Conservation (phyloP, 2,329 filamentous ascomycete species). For the Monilinia fructigena region DNA sequence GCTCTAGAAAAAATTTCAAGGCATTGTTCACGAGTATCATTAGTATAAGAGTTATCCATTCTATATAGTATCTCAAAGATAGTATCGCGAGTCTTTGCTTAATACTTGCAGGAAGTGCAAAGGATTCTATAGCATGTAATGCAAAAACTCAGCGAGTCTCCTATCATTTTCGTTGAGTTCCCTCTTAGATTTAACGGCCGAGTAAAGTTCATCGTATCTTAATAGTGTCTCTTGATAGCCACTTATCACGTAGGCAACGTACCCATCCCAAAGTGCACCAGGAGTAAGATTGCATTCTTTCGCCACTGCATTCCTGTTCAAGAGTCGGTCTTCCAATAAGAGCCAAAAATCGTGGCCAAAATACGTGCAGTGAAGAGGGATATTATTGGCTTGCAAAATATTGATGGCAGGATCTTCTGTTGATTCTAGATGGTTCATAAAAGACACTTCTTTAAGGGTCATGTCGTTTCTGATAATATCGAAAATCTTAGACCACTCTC, state of each 20-base stretch:
- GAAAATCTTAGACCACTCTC: background rate
- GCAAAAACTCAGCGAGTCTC: no score
- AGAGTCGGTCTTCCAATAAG: background rate
- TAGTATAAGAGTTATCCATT: no score
- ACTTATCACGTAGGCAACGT: background rate
- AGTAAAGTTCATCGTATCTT: background rate
- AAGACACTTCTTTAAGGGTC: background rate
- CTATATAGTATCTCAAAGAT: no score
- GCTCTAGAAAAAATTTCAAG: no score
- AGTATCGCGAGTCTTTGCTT: no score
- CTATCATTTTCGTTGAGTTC: no score
- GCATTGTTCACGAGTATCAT: no score
- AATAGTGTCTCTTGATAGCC: background rate
- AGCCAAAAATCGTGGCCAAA: background rate
- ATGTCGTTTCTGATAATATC: background rate
- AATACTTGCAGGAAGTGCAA: no score
- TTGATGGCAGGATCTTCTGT: background rate
- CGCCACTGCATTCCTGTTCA: background rate
- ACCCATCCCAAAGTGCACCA: background rate
- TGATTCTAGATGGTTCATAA: rapidly evolving
- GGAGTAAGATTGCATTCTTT: background rate
- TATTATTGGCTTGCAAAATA: background rate
- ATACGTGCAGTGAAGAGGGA: background rate
- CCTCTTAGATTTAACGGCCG: no score
- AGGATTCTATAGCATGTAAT: no score